A percentile compares a stretch with the other conserved stretches of the same genome.
Evolutionary conservation across 2,329 filamentous ascomycete genomes (phyloP).

Genomic region (Cladosporium austrohemisphaericum): DNA sequence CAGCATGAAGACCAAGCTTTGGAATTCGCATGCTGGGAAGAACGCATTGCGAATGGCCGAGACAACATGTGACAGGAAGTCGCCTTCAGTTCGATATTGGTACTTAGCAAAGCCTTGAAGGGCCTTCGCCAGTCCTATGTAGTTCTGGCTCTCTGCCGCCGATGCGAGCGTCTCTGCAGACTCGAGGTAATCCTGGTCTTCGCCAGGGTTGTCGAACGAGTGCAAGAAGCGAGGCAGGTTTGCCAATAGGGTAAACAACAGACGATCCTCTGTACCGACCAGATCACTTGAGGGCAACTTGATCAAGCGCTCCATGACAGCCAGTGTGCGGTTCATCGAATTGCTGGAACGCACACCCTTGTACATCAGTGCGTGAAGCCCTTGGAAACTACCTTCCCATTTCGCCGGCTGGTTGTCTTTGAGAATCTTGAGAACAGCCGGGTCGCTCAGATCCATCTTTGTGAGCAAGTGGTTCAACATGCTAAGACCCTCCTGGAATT

Average conservation of each 20-base stretch:
- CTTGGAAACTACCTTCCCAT: constrained; percentile 88
- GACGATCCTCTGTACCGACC: constrained; percentile 74
- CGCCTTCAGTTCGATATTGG: constrained; percentile 63
- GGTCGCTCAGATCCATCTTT: constrained; percentile 75
- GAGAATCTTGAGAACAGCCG: constrained; percentile 65
- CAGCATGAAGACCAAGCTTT: constrained; percentile 83
- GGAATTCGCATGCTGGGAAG: constrained; percentile 77
- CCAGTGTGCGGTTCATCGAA: constrained; percentile 73
- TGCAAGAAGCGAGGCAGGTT: constrained; percentile 84
- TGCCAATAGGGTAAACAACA: constrained; percentile 85
- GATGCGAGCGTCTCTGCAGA: constrained; percentile 67
- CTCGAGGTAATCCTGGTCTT: constrained; percentile 54
- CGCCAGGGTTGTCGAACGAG: constrained; percentile 64
- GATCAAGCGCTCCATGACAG: constrained; percentile 73
- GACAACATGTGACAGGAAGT: constrained; percentile 73
- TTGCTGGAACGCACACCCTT: constrained; percentile 86
- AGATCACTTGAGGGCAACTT: constrained; percentile 74
- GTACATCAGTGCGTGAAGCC: constrained; percentile 79
- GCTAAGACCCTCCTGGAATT: constrained; percentile 85
- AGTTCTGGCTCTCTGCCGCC: constrained; percentile 69
- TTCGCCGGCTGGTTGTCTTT: constrained; percentile 74
- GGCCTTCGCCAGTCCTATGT: constrained; percentile 62
- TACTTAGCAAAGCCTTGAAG: constrained; percentile 67
- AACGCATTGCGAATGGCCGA: constrained; percentile 72
- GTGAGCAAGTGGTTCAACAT: constrained; percentile 86